These are phyloP conservation scores for Quercus tomentella DNA, from an alignment of 331 rosid species.

Conservation along the genomic window DNA sequence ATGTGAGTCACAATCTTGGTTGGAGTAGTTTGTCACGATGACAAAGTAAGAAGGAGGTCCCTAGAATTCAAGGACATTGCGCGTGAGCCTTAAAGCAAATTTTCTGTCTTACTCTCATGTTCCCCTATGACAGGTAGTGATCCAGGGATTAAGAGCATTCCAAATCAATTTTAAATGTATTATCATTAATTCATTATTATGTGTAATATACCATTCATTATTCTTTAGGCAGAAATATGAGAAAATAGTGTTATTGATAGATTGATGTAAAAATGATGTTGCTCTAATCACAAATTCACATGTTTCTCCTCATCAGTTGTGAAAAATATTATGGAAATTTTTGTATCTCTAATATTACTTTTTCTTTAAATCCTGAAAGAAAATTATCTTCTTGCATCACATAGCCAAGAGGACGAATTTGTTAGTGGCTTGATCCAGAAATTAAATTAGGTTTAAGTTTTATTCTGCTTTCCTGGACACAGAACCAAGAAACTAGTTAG, in stretches of 20 bases:
- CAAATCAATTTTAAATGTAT: neutral
- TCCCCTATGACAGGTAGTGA: neutral
- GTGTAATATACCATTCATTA: no score
- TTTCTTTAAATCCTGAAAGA: no score
- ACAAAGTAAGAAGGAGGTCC: neutral
- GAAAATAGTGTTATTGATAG: no score
- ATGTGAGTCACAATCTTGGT: no score
- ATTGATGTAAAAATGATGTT: no score
- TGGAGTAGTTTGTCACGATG: no score
- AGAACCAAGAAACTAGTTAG: no score
- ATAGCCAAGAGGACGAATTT: neutral
- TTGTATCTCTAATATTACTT: no score
- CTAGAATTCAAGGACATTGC: neutral
- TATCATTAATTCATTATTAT: neutral
- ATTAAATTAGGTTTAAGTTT: neutral
- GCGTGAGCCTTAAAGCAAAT: neutral
- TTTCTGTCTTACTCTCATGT: no score
- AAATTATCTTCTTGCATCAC: neutral
- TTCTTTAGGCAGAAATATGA: no score
- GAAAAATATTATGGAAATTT: no score
- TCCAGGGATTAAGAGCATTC: neutral
- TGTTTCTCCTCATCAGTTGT: no score
- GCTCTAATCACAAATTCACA: rapidly evolving
- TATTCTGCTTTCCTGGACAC: neutral
- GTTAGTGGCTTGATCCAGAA: neutral